phyloP scores from a whole-genome alignment of 208 protist species.

The Crithidia sp. region DNA sequence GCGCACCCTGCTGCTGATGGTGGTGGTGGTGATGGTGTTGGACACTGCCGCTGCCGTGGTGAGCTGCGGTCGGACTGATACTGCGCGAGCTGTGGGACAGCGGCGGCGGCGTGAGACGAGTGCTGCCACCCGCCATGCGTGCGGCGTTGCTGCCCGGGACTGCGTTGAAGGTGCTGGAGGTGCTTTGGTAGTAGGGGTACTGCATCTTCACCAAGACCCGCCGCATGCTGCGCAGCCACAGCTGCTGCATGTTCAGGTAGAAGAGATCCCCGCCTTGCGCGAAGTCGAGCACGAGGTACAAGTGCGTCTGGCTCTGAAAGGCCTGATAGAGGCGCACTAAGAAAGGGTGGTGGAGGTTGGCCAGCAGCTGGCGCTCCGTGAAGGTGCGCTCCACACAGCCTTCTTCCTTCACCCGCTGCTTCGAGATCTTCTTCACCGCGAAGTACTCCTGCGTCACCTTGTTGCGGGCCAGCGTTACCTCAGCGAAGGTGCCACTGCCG shows the following conservation, averaged over 20 bases:
- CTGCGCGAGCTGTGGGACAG: too few species aligned
- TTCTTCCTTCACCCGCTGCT: slow-evolving; percentile 81
- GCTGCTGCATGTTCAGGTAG: slow-evolving; percentile 63
- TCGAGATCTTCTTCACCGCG: slow-evolving; percentile 89
- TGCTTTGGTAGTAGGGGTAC: slow-evolving; percentile 63
- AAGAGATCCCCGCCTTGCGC: slow-evolving; percentile 88
- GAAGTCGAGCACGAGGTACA: slow-evolving; percentile 89
- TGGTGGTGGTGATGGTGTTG: background rate
- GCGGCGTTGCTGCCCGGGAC: background rate
- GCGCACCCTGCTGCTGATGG: background rate
- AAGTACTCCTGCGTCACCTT: slow-evolving; percentile 69
- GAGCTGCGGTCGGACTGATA: too few species aligned
- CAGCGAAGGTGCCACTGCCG: slow-evolving; percentile 83
- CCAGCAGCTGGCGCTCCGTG: slow-evolving; percentile 86
- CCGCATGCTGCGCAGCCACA: slow-evolving; percentile 71
- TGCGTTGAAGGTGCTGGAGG: slow-evolving; percentile 22
- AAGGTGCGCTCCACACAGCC: slow-evolving; percentile 83
- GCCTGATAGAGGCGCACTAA: slow-evolving; percentile 80
- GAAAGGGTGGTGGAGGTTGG: slow-evolving; percentile 79
- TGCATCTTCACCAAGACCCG: slow-evolving; percentile 47
- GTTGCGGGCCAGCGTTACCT: slow-evolving; percentile 86
- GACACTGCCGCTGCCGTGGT: too few species aligned
- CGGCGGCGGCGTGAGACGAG: too few species aligned
- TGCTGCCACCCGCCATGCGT: too few species aligned
- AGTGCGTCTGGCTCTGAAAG: slow-evolving; percentile 82